Evolutionary conservation across 192 early-diverging fungal species (phyloP), one percentile per base, ranked within the genome.

Genomic region (Coemansia sp.): DNA sequence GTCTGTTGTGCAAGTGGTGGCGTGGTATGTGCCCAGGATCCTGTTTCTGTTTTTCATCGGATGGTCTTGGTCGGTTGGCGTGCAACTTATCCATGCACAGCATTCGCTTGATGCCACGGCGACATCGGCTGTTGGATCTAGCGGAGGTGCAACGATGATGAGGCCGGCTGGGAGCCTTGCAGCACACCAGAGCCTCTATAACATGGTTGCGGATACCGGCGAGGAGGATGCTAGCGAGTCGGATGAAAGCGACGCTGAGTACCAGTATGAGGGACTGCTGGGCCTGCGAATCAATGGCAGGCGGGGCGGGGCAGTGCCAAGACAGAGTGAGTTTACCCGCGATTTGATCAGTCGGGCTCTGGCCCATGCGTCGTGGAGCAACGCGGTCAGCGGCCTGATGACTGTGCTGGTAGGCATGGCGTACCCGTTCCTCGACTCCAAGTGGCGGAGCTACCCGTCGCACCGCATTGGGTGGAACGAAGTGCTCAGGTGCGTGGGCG

Each of bases 51-150:
- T 81, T 53, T 37, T 72, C 12, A 57, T 81, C 20, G 78, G 78
- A 11, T 81, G 78, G 78, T 50, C 66, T 45, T 81, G 78, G 59
- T 72, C 78, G 0, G 66, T 72, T 3, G 70, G 73, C 47, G 69
- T 81, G 12, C 78, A 75, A 60, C 69, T 81, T 18, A 76, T 81
- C 60, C 78, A 81, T 36, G 73, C 78, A 10, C 69, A 72, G 63
- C 61, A 74, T n/a, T 59, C 62, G 7, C 28, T 62, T 23, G 66
- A 37, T 12, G 14, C 26, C 5, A 41, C 16, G 41, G 41, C 41
- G 41, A n/a, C 52, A 14, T 9, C 34, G 0, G 18, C 58, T 23
- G 58, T 33, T 55, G 26, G 26, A 28, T 33, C 52, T 28, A 23
- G 48, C 23, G 25, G 25, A 3, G 52, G 52, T 2, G 52, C 52